Conservation (phyloP, 148 eudicot genomes). For the Spergularia marina region DNA sequence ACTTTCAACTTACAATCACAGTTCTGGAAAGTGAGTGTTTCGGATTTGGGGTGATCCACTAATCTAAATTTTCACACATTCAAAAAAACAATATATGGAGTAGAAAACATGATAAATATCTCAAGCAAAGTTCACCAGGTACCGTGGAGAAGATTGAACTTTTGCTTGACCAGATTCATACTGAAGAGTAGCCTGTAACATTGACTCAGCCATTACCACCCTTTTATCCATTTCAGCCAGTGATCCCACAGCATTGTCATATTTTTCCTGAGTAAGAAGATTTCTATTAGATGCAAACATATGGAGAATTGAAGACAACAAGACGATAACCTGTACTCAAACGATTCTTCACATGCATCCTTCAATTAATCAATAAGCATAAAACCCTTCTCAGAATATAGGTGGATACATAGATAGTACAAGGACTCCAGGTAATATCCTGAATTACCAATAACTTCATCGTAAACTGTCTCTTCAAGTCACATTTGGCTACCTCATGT, state of each 20-base stretch:
- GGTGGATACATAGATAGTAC: no score
- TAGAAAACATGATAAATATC: neutral
- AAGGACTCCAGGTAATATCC: no score
- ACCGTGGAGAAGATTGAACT: slow-evolving; percentile 71
- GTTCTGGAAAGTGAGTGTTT: neutral
- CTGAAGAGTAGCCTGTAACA: slow-evolving; percentile 81
- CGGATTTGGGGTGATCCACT: neutral
- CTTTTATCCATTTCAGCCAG: slow-evolving; percentile 73
- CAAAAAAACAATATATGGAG: neutral
- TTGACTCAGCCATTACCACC: slow-evolving; percentile 73
- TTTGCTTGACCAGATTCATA: slow-evolving; percentile 71
- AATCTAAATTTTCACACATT: neutral
- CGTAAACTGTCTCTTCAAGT: no score
- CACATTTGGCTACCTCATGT: no score
- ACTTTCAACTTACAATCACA: neutral
- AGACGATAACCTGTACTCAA: no score
- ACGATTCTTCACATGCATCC: no score
- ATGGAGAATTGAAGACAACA: neutral
- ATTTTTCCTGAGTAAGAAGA: slow-evolving; percentile 54
- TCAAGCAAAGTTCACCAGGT: slow-evolving; percentile 4
- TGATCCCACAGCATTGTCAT: slow-evolving; percentile 58
- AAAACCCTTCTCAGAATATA: no score
- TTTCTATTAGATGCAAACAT: slow-evolving; percentile 9
- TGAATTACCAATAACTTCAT: no score
- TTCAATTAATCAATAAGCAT: no score